These are phyloP conservation scores for Globisporangium irregulare DNA, from an alignment of 352 stramenopile species.

Conservation along the genomic window DNA sequence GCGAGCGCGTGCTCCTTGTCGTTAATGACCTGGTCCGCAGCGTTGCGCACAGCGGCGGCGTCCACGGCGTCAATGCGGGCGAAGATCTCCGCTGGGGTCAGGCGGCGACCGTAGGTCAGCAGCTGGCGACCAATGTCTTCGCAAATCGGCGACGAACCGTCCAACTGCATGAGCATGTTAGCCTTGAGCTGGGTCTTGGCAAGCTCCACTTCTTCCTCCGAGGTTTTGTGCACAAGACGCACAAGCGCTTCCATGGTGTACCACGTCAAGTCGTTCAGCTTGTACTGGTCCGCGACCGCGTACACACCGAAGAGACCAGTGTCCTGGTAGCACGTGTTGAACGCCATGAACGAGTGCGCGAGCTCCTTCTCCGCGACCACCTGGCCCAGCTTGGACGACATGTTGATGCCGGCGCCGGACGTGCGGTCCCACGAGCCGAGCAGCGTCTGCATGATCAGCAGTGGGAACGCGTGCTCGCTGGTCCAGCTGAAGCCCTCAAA, in stretches of 20 bases:
- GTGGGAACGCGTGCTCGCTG: conserved; percentile 96
- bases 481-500: conserved; percentile 99
- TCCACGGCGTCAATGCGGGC: conserved; percentile 98
- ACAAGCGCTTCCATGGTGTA: conserved; percentile 95
- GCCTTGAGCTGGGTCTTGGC: conserved; percentile 99
- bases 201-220: conserved; percentile 96
- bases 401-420: conserved; percentile 92
- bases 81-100: conserved; percentile 99
- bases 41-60: conserved; percentile 89
- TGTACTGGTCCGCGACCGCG: conserved; percentile 92
- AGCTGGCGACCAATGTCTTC: conserved; percentile 99
- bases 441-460: conserved; percentile 98
- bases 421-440: conserved; percentile 92
- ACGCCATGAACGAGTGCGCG: conserved; percentile 97
- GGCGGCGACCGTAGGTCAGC: conserved; percentile 94
- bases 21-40: conserved; percentile 92
- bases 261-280: conserved; percentile 94
- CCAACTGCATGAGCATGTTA: conserved; percentile 99
- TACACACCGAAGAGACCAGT: conserved; percentile 99
- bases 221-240: conserved; percentile 94
- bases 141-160: conserved; percentile 97
- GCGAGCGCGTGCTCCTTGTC: conserved; percentile 99
- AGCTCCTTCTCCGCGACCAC: conserved; percentile 95
- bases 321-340: conserved; percentile 99
- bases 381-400: conserved; percentile 95